Percentiles rank a stretch among this genome's conserved stretches.
Conservation (phyloP, 768 basidiomycete species). For the Hericium erinaceus region DNA sequence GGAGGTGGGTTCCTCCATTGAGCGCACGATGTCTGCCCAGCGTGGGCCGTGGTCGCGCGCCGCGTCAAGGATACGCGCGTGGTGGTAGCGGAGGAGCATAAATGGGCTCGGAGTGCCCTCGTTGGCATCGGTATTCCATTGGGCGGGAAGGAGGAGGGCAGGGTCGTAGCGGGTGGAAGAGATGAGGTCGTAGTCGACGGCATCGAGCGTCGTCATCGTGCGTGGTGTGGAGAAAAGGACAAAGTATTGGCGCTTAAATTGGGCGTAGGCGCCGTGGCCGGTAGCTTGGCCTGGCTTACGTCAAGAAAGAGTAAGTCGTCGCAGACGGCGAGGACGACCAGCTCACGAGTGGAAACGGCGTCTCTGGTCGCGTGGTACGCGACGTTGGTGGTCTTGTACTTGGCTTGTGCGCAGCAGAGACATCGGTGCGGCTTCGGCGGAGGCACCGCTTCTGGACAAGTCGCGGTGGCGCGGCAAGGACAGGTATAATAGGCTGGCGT, state of each 20-base stretch:
- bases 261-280: too few relatives aligned
- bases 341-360: too few relatives aligned
- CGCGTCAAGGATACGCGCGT: constrained; percentile 48
- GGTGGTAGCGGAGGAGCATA: constrained; percentile 52
- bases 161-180: constrained; percentile 55
- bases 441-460: too few relatives aligned
- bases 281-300: too few relatives aligned
- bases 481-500: background rate
- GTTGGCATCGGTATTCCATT: constrained; percentile 49
- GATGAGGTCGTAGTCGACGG: constrained; percentile 26
- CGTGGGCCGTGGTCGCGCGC: constrained; percentile 44
- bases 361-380: too few relatives aligned
- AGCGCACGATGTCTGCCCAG: background rate
- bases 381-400: too few relatives aligned
- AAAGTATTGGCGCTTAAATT: too few relatives aligned
- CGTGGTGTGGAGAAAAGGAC: background rate
- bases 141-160: constrained; percentile 27
- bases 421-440: too few relatives aligned
- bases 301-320: too few relatives aligned
- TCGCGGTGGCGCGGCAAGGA: too few relatives aligned
- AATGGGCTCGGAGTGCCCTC: constrained; percentile 45
- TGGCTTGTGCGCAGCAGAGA: too few relatives aligned
- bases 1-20: constrained; percentile 17
- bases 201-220: background rate
- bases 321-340: too few relatives aligned